Evolutionary conservation across 768 basidiomycete genomes (phyloP).

Genomic region (Boletus bicolor): DNA sequence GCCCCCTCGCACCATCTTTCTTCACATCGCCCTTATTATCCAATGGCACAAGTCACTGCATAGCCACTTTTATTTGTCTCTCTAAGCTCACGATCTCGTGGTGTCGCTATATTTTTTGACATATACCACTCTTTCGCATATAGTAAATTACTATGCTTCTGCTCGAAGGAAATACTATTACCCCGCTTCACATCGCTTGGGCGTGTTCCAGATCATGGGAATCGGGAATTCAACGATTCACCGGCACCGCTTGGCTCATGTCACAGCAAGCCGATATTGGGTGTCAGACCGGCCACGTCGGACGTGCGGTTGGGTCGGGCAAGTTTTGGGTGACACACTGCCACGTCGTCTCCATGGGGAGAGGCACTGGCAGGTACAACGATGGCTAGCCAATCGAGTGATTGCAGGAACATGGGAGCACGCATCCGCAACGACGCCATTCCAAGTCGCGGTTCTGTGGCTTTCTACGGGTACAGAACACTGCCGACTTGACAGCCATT

Average conservation of each 20-base stretch:
- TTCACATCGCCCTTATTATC: constrained; percentile 22
- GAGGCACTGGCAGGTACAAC: too few species aligned
- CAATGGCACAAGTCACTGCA: constrained; percentile 24
- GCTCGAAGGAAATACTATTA: not conserved
- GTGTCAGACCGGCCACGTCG: constrained; percentile 3
- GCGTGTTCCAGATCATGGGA: not conserved
- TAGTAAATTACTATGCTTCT: constrained; percentile 2
- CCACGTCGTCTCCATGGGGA: too few species aligned
- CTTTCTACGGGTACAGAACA: too few species aligned
- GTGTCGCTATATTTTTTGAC: constrained; percentile 36
- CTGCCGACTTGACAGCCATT: too few species aligned
- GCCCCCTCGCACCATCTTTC: constrained; percentile 21
- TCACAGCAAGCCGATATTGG: not conserved
- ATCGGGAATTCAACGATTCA: not conserved
- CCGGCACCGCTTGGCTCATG: not conserved
- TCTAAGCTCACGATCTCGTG: constrained; percentile 14
- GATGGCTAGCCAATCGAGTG: too few species aligned
- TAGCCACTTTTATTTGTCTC: constrained; percentile 7
- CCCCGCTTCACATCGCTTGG: not conserved
- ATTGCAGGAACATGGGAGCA: too few species aligned
- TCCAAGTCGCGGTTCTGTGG: too few species aligned
- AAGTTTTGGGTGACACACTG: too few species aligned
- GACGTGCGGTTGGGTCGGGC: constrained; percentile 1
- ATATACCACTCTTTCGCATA: constrained; percentile 22
- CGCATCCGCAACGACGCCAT: too few species aligned